Base-by-base conservation (phyloP, 2,329 filamentous ascomycete species). In the Fusarium foetens region DNA sequence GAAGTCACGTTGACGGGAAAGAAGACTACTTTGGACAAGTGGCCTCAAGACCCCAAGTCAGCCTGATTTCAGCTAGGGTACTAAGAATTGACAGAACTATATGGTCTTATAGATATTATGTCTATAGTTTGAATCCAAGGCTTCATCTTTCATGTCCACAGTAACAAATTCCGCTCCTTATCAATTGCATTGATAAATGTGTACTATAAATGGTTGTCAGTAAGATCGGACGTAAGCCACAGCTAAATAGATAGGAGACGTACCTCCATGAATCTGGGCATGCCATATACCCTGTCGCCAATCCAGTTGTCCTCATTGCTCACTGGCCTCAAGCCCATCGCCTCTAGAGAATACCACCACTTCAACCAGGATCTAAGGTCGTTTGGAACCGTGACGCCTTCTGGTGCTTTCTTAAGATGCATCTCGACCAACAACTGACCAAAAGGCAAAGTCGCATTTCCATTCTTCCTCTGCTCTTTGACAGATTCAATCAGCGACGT, bases 311-410 rank as follows among this genome's bases (percentile, higher is more conserved):
- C 48, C 19, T 60, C 58, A 4, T 52, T 60, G 1, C 27, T 42
- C 1, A 60, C 48, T 1, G 58, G 58, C 17, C 58, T 60, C 14
- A 60, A 13, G 3, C 58, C 58, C 48, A 55, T 21, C 14, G 31
- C 48, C 14, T 60, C 58, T 4, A 60, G n/a, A 3, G 36, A 55
- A 23, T 52, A 55, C 58, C 58, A 60, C 58, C 58, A 60, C 16
- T 60, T 16, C 9, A 60, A 12, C 58, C 58, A 60, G 0, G 58
- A 42, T 19, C 25, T 17, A 13, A 60, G 46, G 17, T 55, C n/a
- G 6, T 33, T 55, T n/a, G 58, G 58, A 9, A 60, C 29, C 5
- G 13, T 42, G 4, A 55, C 19, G 1, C 46, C 48, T 1, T 39
- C 48, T n/a, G 57, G 57, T 14, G n/a, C 5, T 10, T 54, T 33